Evolutionary conservation across 805 yeast genomes (phyloP).

Genomic region (Wickerhamomyces rabaulensis): DNA sequence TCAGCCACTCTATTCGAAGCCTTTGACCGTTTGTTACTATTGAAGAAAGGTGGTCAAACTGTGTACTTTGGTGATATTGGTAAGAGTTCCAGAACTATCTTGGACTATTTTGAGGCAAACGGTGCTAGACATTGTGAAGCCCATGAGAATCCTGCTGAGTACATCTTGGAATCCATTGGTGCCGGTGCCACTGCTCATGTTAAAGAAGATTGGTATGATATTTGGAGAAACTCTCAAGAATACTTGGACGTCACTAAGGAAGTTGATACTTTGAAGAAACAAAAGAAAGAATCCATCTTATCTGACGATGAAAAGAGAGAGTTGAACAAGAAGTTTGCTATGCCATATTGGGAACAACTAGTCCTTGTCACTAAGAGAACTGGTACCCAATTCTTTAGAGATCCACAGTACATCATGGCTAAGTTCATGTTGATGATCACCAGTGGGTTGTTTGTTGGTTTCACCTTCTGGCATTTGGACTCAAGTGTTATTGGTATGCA

Average conservation of each 20-base stretch:
- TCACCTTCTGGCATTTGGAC: slow-evolving; percentile 61
- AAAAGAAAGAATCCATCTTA: not conserved
- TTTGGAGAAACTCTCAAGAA: slow-evolving; percentile 48
- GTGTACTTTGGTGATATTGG: slow-evolving; percentile 73
- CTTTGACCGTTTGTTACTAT: slow-evolving; percentile 24
- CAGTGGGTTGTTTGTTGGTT: slow-evolving; percentile 67
- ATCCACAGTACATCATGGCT: slow-evolving; percentile 56
- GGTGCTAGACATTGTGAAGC: slow-evolving; percentile 58
- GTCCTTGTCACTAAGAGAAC: slow-evolving; percentile 37
- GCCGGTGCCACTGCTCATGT: slow-evolving; percentile 68
- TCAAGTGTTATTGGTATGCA: slow-evolving; percentile 50
- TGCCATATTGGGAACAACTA: slow-evolving; percentile 44
- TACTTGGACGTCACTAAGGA: slow-evolving; percentile 25
- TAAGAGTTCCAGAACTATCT: slow-evolving; percentile 40
- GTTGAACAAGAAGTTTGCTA: slow-evolving; percentile 22
- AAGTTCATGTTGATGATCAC: slow-evolving; percentile 48
- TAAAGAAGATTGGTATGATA: slow-evolving; percentile 53
- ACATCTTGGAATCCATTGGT: slow-evolving; percentile 66
- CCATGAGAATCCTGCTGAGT: slow-evolving; percentile 70
- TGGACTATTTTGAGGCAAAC: slow-evolving; percentile 42
- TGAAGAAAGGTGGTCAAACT: slow-evolving; percentile 69
- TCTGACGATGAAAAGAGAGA: slow-evolving; percentile 8
- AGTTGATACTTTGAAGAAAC: slow-evolving; percentile 12
- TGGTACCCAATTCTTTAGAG: slow-evolving; percentile 46
- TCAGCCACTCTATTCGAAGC: slow-evolving; percentile 12